These are phyloP conservation scores for Parietaria judaica DNA, from an alignment of 306 rosid species.

Conservation along the genomic window DNA sequence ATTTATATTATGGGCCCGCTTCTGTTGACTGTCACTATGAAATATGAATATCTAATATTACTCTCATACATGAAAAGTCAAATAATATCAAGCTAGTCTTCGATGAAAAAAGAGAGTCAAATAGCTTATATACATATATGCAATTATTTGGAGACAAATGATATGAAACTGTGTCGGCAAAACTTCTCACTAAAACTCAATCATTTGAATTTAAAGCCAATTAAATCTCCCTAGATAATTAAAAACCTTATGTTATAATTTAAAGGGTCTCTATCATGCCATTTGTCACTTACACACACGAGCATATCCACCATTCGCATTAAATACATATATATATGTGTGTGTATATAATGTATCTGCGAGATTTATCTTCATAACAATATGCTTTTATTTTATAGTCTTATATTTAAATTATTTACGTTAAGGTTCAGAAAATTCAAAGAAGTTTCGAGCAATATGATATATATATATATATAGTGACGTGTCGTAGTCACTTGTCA, in stretches of 20 bases:
- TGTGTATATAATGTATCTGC: background rate
- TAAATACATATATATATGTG: conserved; percentile 1
- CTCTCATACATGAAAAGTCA: conserved; percentile 18
- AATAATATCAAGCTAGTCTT: conserved; percentile 2
- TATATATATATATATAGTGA: background rate
- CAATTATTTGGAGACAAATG: conserved; percentile 2
- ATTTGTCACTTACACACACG: conserved; percentile 33
- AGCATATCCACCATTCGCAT: conserved; percentile 12
- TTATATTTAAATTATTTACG: background rate
- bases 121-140: too few relatives aligned
- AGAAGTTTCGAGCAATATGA: conserved; percentile 5
- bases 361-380: background rate
- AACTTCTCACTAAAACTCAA: conserved; percentile 22
- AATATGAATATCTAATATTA: too few relatives aligned
- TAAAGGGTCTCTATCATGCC: conserved; percentile 34
- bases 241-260: conserved; percentile 12
- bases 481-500: background rate
- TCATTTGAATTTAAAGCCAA: conserved; percentile 34
- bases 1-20: too few relatives aligned
- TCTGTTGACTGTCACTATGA: too few relatives aligned
- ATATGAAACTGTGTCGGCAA: conserved; percentile 24
- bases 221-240: background rate
- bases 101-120: background rate
- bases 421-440: conserved; percentile 1
- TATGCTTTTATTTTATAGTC: background rate